Base-by-base conservation (phyloP, 2,329 filamentous ascomycete genomes). In the Falciphora oryzae region DNA sequence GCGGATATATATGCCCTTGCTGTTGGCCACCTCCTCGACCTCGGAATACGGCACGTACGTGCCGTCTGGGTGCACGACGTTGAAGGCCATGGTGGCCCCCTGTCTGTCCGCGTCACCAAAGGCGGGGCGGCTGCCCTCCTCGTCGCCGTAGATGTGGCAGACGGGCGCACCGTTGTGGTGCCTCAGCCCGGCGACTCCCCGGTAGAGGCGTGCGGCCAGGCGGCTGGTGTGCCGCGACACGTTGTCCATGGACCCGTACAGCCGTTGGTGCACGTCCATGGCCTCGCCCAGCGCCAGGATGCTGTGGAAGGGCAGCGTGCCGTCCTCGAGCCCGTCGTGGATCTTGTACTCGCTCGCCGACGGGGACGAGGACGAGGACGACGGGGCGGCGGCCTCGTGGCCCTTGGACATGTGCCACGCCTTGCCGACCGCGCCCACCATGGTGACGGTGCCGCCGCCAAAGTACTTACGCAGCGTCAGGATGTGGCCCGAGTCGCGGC, bases 271-370 rank as follows among this genome's bases (percentile, higher is more conserved):
- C 0, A 81, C 80, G 50, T 82, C 79, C 35, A 89, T 83, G 2
- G 86, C 86, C 65, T 85, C 80, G 3, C 81, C 83, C 27, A 89
- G 76, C 0, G 87, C 87, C 63, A 89, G 76, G 66, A 90, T 89
- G 66, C 77, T 86, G 71, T 88, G 87, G 68, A 88, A 88, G 1
- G 87, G 84, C 13, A 87, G 75, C 1, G 87, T 90, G 1, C 88
- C 88, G 68, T 91, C 88, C 71, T 91, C 88, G 10, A 90, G 79
- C 2, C 80, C 79, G 57, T 87, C 84, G 69, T 89, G 85, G 4
- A 87, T 75, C 59, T 79, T 77, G 63, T 78, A 80, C 2, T 70
- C 75, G 59, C 79, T 77, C 44, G 18, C 1, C 18, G 57, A 29
- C 14, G 59, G 29, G 14, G 59, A 27, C 31, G 29, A n/a, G 13